Base-by-base conservation (phyloP, 129 eudicot species). In the Escallonia rubra region DNA sequence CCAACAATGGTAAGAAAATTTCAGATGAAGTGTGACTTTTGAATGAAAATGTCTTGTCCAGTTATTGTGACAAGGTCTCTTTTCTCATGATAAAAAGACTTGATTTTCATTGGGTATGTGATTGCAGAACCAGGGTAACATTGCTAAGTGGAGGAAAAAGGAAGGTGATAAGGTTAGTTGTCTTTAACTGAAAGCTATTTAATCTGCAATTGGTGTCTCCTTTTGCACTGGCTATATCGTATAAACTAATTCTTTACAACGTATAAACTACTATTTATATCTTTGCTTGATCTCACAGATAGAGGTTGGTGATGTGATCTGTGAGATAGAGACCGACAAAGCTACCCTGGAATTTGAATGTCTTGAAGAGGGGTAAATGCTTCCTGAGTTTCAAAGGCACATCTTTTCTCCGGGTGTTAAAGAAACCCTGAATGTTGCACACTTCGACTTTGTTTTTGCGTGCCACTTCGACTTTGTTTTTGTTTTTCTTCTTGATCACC, bases 251-350 rank as follows among this genome's bases (percentile, higher is more conserved):
- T 46, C 54, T 12, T 61, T 61, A 59, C 60, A 41, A 59, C 67
- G 49, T 64, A 72, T 8, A 7, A 54, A 46, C 50, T 70, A 50
- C 2, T 66, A 9, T 38, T 23, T 76, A 4, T 45, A 43, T 43
- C 60, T 40, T 68, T 23, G 43, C 63, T 70, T 76, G 70, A 53
- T 78, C 8, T 68, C 38, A 71, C 91, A 91, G 96, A 92, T 91
- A 72, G 92, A 91, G 71, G 96, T 89, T 63, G 98, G 98, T 69
- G 98, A 93, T 75, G 83, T 93, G 76, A 73, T 93, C 53, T 86
- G 98, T 78, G 98, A 93, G 81, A 89, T 93, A 77, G 98, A 93
- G 76, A 93, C 98, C 7, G 98, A 93, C 81, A 93, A 93, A 76
- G 99, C 99, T 69, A 93, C 99, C 50, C 88, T 93, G 74, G 99